These are phyloP conservation scores for Phytophthora pistaciae DNA, from an alignment of 352 stramenopile genomes.

Conservation along the genomic window DNA sequence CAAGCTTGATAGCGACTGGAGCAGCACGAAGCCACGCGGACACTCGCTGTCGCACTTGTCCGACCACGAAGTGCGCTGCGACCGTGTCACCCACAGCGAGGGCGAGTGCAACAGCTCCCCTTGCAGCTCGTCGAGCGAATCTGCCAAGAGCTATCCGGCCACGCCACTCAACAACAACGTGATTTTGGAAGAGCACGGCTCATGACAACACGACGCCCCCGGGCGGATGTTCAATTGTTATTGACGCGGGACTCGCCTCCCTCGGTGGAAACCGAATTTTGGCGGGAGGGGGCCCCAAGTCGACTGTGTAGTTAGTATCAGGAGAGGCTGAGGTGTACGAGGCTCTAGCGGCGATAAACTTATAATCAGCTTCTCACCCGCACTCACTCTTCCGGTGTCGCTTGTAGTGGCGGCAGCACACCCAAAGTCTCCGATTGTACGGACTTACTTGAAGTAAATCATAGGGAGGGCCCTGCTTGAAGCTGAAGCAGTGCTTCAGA, in stretches of 20 bases:
- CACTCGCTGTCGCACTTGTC: constrained; percentile 58
- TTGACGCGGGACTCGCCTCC: constrained; percentile 15
- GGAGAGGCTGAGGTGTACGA: constrained; percentile 13
- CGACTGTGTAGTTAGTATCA: constrained; percentile 21
- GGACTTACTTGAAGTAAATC: background rate
- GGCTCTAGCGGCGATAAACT: constrained; percentile 20
- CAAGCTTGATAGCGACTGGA: constrained; percentile 46
- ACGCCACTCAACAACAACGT: constrained; percentile 31
- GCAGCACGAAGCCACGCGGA: constrained; percentile 48
- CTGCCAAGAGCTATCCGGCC: constrained; percentile 27
- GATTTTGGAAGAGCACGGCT: constrained; percentile 36
- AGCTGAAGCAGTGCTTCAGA: constrained; percentile 11
- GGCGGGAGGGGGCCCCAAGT: constrained; percentile 4
- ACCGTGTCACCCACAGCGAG: constrained; percentile 48
- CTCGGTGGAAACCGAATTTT: constrained; percentile 21
- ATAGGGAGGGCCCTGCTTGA: background rate
- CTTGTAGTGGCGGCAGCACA: background rate
- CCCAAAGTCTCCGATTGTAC: background rate
- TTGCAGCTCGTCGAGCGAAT: constrained; percentile 40
- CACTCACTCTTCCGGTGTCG: background rate
- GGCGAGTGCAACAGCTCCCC: constrained; percentile 54
- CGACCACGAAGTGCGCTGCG: constrained; percentile 37
- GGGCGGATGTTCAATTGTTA: constrained; percentile 34
- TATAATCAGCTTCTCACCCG: constrained; percentile 24
- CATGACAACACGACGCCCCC: constrained; percentile 36